phyloP scores from a whole-genome alignment of 2,329 filamentous ascomycete genomes.

The Cladophialophora immunda region DNA sequence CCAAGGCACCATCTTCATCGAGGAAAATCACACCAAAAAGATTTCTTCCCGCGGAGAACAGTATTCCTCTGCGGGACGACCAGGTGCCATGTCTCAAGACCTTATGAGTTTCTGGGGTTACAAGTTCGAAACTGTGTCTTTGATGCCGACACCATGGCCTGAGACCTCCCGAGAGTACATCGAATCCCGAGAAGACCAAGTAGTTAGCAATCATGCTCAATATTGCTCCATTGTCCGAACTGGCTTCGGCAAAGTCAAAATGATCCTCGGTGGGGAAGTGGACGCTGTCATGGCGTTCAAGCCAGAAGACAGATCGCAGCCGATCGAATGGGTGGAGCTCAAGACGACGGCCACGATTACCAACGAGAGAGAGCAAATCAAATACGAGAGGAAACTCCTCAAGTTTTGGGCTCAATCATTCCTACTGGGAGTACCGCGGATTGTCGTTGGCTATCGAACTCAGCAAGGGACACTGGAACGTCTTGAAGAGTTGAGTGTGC shows the following conservation, averaged over 20 bases:
- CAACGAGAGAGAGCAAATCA: constrained; percentile 72
- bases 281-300: constrained; percentile 94
- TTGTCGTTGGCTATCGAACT: constrained; percentile 88
- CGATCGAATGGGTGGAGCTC: constrained; percentile 91
- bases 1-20: constrained; percentile 78
- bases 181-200: constrained; percentile 73
- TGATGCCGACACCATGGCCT: constrained; percentile 78
- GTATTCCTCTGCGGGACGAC: constrained; percentile 56
- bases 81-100: constrained; percentile 71
- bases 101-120: constrained; percentile 97
- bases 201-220: constrained; percentile 89
- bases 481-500: constrained; percentile 81
- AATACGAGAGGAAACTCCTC: constrained; percentile 88
- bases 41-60: constrained; percentile 68
- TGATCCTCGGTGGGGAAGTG: constrained; percentile 92
- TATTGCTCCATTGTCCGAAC: constrained; percentile 96
- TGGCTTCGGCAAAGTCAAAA: constrained; percentile 75
- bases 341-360: constrained; percentile 84
- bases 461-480: constrained; percentile 74
- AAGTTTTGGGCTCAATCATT: constrained; percentile 99
- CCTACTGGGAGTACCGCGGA: constrained; percentile 87
- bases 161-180: constrained; percentile 78
- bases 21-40: constrained; percentile 85
- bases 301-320: constrained; percentile 68
- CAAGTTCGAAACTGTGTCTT: constrained; percentile 90